Evolutionary conservation across 345 rosid species (phyloP).

Genomic region (Fremontodendron californicum): DNA sequence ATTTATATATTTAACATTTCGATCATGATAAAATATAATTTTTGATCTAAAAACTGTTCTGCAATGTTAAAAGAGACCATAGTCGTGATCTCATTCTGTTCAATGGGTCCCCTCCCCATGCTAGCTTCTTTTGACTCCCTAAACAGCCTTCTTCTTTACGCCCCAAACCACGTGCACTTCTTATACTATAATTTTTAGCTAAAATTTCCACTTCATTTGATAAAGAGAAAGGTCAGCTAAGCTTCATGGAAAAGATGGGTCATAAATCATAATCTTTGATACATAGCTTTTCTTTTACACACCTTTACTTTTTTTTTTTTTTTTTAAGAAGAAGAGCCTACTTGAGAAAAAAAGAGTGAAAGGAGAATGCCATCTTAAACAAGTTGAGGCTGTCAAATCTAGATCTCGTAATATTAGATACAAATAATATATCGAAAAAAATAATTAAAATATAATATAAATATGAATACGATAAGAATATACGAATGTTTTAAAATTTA

Average conservation of each 20-base stretch:
- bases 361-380: neutral
- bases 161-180: constrained; percentile 25
- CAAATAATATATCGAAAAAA: too few species aligned
- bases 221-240: neutral
- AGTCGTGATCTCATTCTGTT: neutral
- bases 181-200: neutral
- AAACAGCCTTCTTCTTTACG: constrained; percentile 35
- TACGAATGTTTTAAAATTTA: too few species aligned
- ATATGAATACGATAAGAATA: neutral
- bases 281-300: neutral
- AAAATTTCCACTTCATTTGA: neutral
- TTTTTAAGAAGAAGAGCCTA: neutral
- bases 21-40: too few species aligned
- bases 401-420: too few species aligned
- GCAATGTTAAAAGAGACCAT: neutral
- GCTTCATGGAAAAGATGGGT: neutral
- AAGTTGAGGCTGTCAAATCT: constrained; percentile 1
- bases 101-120: neutral
- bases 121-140: constrained; percentile 2
- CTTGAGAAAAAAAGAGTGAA: neutral
- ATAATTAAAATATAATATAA: too few species aligned
- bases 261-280: constrained; percentile 11
- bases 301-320: neutral
- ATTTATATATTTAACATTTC: too few species aligned
- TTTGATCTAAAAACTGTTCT: too few species aligned